A percentile compares a stretch with the other conserved stretches of the same genome.
Evolutionary conservation across 345 rosid genomes (phyloP).

Genomic region (Syzygium aromaticum): DNA sequence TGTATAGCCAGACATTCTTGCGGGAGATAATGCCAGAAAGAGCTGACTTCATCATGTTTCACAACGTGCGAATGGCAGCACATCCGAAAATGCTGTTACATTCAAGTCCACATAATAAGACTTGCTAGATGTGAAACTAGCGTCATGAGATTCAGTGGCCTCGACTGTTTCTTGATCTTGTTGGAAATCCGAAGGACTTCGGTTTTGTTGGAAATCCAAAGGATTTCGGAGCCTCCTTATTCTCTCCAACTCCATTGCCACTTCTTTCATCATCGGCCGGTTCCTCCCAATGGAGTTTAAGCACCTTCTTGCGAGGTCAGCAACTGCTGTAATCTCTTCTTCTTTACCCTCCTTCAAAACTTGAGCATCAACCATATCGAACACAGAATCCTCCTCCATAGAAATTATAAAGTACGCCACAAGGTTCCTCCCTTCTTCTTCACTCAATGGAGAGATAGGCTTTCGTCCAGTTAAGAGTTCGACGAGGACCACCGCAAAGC

Average conservation of each 20-base stretch:
- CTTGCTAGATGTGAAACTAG: background rate
- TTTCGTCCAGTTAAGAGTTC: background rate
- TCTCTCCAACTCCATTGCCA: conserved; percentile 1
- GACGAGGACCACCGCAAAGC: background rate
- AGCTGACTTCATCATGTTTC: background rate
- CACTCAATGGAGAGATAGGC: background rate
- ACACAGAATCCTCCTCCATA: background rate
- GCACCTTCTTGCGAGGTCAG: conserved; percentile 1
- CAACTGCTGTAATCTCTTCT: background rate
- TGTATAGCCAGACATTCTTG: background rate
- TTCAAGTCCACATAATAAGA: background rate
- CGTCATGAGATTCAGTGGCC: background rate
- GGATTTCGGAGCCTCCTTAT: background rate
- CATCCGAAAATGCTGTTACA: background rate
- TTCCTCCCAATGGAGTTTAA: background rate
- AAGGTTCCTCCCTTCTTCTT: background rate
- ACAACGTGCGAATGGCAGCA: background rate
- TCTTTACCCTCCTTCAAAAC: background rate
- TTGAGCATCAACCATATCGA: background rate
- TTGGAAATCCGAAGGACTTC: background rate
- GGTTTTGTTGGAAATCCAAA: background rate
- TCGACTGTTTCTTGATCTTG: background rate
- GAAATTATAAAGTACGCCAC: background rate
- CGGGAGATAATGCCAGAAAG: background rate
- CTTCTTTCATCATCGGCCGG: conserved; percentile 5